Evolutionary conservation across 345 rosid genomes (phyloP).

Genomic region (Salix udensis): DNA sequence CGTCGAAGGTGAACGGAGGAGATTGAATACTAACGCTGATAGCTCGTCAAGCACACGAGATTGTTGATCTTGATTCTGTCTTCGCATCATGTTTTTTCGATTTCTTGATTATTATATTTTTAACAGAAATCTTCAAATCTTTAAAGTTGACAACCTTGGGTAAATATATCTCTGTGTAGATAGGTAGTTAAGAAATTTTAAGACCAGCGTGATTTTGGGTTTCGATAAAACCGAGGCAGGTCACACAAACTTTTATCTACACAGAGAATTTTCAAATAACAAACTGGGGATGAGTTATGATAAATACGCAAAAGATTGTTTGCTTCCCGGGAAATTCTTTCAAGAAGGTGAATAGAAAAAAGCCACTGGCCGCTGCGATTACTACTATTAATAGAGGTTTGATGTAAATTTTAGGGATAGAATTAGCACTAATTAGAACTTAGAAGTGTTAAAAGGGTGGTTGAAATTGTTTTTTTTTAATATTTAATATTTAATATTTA

Average conservation of each 20-base stretch:
- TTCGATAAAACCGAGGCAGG: conserved; percentile 31
- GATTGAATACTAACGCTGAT: conserved; percentile 53
- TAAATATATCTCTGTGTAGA: background rate
- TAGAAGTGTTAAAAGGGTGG: no score
- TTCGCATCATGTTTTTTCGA: conserved; percentile 40
- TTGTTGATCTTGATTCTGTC: conserved; percentile 48
- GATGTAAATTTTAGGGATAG: no score
- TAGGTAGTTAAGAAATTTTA: background rate
- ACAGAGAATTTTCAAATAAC: background rate
- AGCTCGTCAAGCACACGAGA: conserved; percentile 61
- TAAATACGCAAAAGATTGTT: conserved; percentile 21
- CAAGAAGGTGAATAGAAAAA: conserved; percentile 6
- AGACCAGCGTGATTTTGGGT: background rate
- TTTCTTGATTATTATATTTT: background rate
- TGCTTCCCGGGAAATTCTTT: conserved; percentile 30
- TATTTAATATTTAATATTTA: no score
- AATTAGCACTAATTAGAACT: no score
- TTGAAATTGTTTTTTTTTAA: no score
- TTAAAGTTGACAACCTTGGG: no score
- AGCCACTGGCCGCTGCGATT: conserved; percentile 12
- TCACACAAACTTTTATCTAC: conserved; percentile 25
- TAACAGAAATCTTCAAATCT: background rate
- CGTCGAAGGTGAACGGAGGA: conserved; percentile 65
- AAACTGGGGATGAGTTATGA: conserved; percentile 10
- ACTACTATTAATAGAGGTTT: background rate